These are phyloP conservation scores for Aspergillus sergii DNA, from an alignment of 2,329 filamentous ascomycete genomes.

Conservation along the genomic window DNA sequence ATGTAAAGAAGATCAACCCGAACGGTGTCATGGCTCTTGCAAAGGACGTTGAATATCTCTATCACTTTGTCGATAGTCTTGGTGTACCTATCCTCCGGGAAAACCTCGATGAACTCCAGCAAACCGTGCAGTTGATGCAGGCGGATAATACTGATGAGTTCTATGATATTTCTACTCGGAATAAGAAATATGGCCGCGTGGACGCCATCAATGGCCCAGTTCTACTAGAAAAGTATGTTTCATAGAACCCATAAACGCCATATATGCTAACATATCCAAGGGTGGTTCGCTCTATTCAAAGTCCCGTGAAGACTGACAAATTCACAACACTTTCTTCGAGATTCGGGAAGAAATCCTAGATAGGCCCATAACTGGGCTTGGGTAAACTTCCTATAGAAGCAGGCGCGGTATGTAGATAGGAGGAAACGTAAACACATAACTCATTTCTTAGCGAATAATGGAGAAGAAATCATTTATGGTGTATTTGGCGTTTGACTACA, in stretches of 20 bases:
- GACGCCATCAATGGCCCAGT: constrained; percentile 87
- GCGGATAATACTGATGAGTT: constrained; percentile 93
- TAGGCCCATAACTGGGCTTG: not conserved
- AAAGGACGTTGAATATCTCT: constrained; percentile 80
- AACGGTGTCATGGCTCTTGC: constrained; percentile 80
- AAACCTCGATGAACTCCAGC: constrained; percentile 88
- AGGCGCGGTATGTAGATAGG: not conserved
- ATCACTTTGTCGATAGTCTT: constrained; percentile 82
- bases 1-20: constrained; percentile 83
- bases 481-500: not conserved
- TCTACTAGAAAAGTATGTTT: constrained; percentile 81
- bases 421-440: not conserved
- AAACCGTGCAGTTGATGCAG: constrained; percentile 87
- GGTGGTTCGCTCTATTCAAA: constrained; percentile 65
- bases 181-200: constrained; percentile 92
- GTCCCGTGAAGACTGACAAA: constrained; percentile 62
- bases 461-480: not conserved
- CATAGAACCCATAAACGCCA: not conserved
- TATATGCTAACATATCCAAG: constrained; percentile 43
- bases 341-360: constrained; percentile 63
- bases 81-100: constrained; percentile 86
- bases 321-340: constrained; percentile 74
- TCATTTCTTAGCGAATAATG: not conserved
- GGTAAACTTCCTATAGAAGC: not conserved
- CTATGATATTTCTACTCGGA: constrained; percentile 85